These are phyloP conservation scores for Cyberlindnera lachancei DNA, from an alignment of 805 yeast species.

Conservation along the genomic window DNA sequence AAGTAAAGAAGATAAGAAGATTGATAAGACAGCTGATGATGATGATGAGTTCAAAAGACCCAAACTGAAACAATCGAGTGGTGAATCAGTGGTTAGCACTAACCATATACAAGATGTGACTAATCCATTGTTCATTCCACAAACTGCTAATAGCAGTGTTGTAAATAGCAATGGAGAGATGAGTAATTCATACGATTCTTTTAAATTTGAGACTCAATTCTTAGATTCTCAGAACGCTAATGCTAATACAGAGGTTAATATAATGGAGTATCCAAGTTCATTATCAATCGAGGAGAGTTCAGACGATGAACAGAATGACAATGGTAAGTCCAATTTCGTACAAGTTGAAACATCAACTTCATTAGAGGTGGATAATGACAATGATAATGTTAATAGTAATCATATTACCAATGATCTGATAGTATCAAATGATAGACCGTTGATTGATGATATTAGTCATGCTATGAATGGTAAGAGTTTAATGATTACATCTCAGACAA, in stretches of 20 bases:
- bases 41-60: neutral
- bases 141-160: too few species aligned
- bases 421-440: neutral
- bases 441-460: neutral
- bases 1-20: neutral
- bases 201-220: slow-evolving; percentile 2
- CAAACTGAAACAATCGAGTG: neutral
- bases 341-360: slow-evolving; percentile 2
- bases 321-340: neutral
- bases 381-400: neutral
- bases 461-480: too few species aligned
- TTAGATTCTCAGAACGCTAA: slow-evolving; percentile 1
- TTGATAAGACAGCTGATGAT: neutral
- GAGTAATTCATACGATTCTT: neutral
- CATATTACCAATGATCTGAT: too few species aligned
- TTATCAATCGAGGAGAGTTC: neutral
- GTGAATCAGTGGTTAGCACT: neutral
- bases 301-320: too few species aligned
- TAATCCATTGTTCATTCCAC: slow-evolving; percentile 2
- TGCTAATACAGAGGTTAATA: neutral
- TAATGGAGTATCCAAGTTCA: neutral
- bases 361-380: neutral
- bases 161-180: neutral
- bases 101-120: neutral
- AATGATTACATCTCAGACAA: neutral